These are phyloP conservation scores for Beauveria sp. DNA, from an alignment of 2,329 filamentous ascomycete species.

Conservation along the genomic window DNA sequence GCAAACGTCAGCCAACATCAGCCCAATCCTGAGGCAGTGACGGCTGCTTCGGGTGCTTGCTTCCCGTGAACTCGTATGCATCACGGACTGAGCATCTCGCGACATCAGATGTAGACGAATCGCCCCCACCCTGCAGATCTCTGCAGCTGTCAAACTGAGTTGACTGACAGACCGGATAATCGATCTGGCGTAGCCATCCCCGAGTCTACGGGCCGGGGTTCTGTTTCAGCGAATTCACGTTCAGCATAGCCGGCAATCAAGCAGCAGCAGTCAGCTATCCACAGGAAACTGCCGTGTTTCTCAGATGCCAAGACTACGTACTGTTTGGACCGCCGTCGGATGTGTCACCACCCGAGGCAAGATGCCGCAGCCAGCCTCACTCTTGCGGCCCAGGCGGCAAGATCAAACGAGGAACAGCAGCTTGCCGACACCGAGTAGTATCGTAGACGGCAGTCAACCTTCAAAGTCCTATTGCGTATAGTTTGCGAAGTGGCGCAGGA, in stretches of 20 bases:
- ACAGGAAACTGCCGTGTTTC: background rate
- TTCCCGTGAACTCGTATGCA: background rate
- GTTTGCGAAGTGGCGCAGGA: background rate
- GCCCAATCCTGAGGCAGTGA: background rate
- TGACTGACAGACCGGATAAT: background rate
- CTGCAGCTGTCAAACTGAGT: too few relatives aligned
- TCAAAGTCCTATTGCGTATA: background rate
- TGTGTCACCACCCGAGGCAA: background rate
- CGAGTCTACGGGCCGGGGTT: background rate
- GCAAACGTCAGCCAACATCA: background rate
- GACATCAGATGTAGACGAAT: background rate
- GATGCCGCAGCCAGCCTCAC: background rate
- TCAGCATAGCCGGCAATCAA: background rate
- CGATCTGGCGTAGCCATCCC: background rate
- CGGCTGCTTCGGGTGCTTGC: background rate
- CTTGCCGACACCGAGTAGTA: background rate
- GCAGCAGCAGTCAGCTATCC: background rate
- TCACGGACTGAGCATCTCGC: background rate
- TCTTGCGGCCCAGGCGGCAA: background rate
- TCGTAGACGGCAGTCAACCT: background rate
- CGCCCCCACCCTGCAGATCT: background rate
- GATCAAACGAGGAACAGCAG: background rate
- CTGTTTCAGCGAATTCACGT: background rate
- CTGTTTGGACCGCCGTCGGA: background rate
- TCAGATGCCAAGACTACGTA: background rate